A percentile compares a stretch with the other conserved stretches of the same genome.
These are phyloP conservation scores for Smithsoniella earleae DNA, from an alignment of 163 green algal genomes.

Conservation along the genomic window DNA sequence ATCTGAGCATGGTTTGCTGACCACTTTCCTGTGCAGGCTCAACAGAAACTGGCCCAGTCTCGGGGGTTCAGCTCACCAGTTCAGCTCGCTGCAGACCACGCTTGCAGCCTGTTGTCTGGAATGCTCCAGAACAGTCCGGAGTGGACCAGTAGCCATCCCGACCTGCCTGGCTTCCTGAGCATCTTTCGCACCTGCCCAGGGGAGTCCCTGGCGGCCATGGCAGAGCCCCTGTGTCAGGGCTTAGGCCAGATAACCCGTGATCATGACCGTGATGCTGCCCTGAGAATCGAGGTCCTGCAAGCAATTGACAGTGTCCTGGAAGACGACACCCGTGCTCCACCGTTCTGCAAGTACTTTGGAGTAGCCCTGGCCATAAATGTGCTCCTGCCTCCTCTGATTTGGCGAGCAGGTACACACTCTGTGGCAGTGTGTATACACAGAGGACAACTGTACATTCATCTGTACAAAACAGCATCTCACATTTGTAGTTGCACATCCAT, in stretches of 20 bases:
- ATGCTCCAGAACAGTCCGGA: neutral
- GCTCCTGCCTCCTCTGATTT: slow-evolving; percentile 61
- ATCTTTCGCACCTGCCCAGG: neutral
- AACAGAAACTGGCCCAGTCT: neutral
- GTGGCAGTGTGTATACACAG: too few species aligned
- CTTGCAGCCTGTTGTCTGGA: neutral
- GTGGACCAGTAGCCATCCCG: neutral
- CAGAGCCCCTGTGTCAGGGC: neutral
- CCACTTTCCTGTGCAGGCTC: slow-evolving; percentile 22
- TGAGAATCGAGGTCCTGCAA: neutral
- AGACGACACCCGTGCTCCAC: neutral
- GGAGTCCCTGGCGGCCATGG: slow-evolving; percentile 1
- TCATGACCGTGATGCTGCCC: slow-evolving; percentile 6
- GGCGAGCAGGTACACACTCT: slow-evolving; percentile 42
- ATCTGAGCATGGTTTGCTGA: too few species aligned
- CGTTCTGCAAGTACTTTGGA: neutral
- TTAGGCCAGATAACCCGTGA: slow-evolving; percentile 6
- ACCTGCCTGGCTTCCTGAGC: neutral
- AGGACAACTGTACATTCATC: too few species aligned
- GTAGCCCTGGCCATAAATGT: slow-evolving; percentile 18
- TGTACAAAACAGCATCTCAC: too few species aligned
- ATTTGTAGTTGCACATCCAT: too few species aligned
- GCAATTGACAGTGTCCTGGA: neutral
- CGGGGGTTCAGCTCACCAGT: neutral
- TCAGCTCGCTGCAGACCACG: neutral